Percentiles rank a stretch among this genome's conserved stretches.
phyloP scores from a whole-genome alignment of 257 asterid species.

The Agastache rugosa region DNA sequence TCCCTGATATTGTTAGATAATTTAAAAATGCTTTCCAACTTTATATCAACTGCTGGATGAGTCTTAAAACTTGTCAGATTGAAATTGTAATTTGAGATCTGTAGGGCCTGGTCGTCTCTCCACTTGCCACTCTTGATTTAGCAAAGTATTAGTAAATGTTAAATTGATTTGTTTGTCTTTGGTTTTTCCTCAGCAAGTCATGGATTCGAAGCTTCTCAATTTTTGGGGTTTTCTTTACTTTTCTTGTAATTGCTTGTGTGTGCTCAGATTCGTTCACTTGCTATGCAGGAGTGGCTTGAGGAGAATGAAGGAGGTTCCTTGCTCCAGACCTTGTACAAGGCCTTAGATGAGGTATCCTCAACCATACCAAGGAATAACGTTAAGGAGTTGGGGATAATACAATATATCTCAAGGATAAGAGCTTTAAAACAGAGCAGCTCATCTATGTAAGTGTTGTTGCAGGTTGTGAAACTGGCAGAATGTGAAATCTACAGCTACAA shows the following conservation, averaged over 20 bases:
- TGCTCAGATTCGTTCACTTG: constrained; percentile 26
- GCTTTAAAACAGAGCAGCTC: neutral
- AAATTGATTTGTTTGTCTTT: neutral
- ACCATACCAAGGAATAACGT: constrained; percentile 1
- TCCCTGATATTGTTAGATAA: constrained; percentile 5
- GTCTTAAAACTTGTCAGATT: neutral
- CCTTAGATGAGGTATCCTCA: constrained; percentile 85
- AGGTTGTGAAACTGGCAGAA: constrained; percentile 90
- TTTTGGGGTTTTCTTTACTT: neutral
- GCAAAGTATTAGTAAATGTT: neutral
- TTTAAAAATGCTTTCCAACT: neutral
- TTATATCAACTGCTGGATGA: constrained; percentile 8
- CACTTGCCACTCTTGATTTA: neutral
- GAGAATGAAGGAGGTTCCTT: constrained; percentile 65
- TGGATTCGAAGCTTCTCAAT: neutral
- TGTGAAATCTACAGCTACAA: constrained; percentile 91
- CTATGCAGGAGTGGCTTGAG: constrained; percentile 86
- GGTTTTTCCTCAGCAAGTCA: neutral
- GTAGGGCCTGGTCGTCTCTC: neutral
- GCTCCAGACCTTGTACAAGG: constrained; percentile 74
- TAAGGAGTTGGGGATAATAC: constrained; percentile 4
- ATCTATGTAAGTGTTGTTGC: constrained; percentile 37
- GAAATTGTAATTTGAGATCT: neutral
- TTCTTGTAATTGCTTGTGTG: constrained; percentile 4
- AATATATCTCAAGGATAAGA: neutral